Percentiles rank a stretch among this genome's conserved stretches.
These are phyloP conservation scores for Eucalyptus microcorys DNA, from an alignment of 345 rosid genomes.

Conservation along the genomic window DNA sequence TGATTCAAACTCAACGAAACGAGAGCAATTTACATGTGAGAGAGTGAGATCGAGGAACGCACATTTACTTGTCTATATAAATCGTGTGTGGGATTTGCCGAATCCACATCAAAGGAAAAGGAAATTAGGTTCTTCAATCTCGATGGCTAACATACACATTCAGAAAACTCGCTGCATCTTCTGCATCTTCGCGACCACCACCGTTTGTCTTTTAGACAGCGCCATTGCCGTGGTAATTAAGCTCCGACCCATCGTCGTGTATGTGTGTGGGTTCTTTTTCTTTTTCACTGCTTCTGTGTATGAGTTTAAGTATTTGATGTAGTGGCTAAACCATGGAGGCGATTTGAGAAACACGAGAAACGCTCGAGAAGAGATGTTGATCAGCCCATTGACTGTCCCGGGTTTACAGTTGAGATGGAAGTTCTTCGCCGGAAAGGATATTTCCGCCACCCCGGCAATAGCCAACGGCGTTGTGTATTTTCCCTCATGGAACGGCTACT, in stretches of 20 bases:
- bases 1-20: neutral
- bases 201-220: neutral
- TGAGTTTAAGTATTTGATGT: neutral
- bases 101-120: neutral
- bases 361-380: constrained; percentile 3
- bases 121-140: neutral
- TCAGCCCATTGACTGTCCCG: constrained; percentile 5
- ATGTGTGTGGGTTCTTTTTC: neutral
- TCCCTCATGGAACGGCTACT: constrained; percentile 41
- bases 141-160: neutral
- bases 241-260: neutral
- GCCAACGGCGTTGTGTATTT: constrained; percentile 24
- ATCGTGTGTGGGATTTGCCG: neutral
- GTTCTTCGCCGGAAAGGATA: constrained; percentile 35
- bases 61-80: neutral
- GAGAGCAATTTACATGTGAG: neutral
- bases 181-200: neutral
- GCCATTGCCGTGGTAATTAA: neutral
- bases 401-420: constrained; percentile 19
- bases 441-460: constrained; percentile 32
- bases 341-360: constrained; percentile 13
- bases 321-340: constrained; percentile 42
- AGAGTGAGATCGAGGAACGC: neutral
- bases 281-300: neutral
- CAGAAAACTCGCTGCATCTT: neutral